Conservation (phyloP, 75 land plant species). For the Sequoia sempervirens region DNA sequence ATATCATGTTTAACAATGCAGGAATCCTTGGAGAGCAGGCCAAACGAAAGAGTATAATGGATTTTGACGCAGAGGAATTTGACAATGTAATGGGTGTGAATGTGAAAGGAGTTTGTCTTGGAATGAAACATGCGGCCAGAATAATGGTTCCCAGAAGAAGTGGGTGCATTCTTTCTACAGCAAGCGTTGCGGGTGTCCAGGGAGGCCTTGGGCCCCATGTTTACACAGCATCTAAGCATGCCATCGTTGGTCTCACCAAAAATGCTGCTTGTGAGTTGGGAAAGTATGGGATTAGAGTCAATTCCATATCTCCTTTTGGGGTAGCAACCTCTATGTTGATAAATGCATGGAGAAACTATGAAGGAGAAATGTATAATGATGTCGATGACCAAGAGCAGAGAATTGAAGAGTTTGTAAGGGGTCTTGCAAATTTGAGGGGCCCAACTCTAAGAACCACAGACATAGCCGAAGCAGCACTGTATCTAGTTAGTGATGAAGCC, state of each 20-base stretch:
- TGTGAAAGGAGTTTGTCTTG: slow-evolving; percentile 25
- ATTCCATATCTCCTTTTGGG: slow-evolving; percentile 49
- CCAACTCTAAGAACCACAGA: background rate
- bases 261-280: slow-evolving; percentile 43
- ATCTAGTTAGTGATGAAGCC: slow-evolving; percentile 14
- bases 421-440: slow-evolving; percentile 3
- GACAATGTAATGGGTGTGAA: slow-evolving; percentile 33
- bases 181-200: slow-evolving; percentile 23
- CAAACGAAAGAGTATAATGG: background rate
- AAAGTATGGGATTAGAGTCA: slow-evolving; percentile 44
- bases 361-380: background rate
- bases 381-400: background rate
- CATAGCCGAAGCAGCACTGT: slow-evolving; percentile 15
- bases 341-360: background rate
- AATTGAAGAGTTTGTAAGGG: slow-evolving; percentile 14
- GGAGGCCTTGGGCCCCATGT: slow-evolving; percentile 21
- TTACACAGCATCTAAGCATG: slow-evolving; percentile 56
- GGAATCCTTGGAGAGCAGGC: slow-evolving; percentile 24
- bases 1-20: slow-evolving; percentile 72
- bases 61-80: slow-evolving; percentile 19
- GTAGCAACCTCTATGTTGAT: slow-evolving; percentile 2
- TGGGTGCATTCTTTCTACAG: slow-evolving; percentile 46
- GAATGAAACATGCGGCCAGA: slow-evolving; percentile 48
- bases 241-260: slow-evolving; percentile 42
- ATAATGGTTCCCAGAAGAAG: slow-evolving; percentile 30